A percentile compares a stretch with the other conserved stretches of the same genome.
Evolutionary conservation across 169 alveolate genomes (phyloP).

Genomic region (Theileria luwenshuni): DNA sequence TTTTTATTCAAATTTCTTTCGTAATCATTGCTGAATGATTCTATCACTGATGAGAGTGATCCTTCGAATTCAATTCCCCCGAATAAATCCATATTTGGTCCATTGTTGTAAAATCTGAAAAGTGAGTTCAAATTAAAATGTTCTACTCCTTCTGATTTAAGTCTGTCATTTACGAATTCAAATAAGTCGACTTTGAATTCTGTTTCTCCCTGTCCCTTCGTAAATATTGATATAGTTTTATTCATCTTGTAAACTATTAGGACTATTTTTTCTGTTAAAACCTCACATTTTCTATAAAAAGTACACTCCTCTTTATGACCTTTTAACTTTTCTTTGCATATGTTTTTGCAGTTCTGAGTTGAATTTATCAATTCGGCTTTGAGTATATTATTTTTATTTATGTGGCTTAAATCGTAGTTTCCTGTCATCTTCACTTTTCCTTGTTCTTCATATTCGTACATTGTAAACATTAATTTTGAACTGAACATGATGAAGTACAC

Average conservation of each 20-base stretch:
- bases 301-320: not conserved
- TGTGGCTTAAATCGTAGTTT: not conserved
- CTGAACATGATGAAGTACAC: not conserved
- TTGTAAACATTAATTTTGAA: not conserved
- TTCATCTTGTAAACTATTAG: constrained; percentile 6
- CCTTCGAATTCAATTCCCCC: constrained; percentile 1
- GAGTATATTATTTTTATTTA: not conserved
- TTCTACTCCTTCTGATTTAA: not conserved
- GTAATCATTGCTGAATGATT: not conserved
- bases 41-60: constrained; percentile 7
- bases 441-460: not conserved
- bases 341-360: not conserved
- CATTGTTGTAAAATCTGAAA: not conserved
- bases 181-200: not conserved
- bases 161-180: not conserved
- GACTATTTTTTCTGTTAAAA: not conserved
- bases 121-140: constrained; percentile 7
- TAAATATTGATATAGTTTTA: not conserved
- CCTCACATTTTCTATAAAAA: not conserved
- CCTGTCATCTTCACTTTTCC: not conserved
- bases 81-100: not conserved
- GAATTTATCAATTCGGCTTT: not conserved
- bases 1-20: not conserved
- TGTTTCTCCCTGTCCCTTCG: not conserved
- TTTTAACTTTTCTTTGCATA: not conserved